phyloP scores from a whole-genome alignment of 2,329 filamentous ascomycete species.

The Verticillium nonalfalfae region DNA sequence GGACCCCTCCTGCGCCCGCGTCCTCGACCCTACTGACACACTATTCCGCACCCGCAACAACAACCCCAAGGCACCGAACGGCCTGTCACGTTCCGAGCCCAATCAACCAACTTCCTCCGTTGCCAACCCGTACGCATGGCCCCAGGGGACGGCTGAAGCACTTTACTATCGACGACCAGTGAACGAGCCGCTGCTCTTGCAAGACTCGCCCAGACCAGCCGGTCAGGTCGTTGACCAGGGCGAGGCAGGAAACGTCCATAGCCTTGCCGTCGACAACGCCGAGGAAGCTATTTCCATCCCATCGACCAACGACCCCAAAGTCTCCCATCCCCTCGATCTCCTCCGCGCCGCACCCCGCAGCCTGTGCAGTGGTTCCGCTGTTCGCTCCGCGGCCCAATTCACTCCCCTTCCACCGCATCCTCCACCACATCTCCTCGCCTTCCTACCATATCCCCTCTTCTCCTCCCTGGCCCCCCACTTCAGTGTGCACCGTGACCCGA shows the following conservation, averaged over 20 bases:
- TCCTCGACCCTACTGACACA: no score
- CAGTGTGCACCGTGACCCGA: constrained; percentile 25
- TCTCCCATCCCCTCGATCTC: constrained; percentile 3
- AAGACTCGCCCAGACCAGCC: neutral
- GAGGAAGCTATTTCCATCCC: neutral
- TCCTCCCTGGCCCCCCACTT: constrained; percentile 18
- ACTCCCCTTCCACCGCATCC: neutral
- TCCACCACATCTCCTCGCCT: neutral
- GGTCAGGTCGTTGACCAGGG: neutral
- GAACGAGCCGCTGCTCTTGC: neutral
- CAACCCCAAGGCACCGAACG: constrained; percentile 1
- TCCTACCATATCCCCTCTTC: neutral
- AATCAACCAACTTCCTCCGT: constrained; percentile 5
- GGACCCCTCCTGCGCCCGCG: neutral
- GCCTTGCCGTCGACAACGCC: neutral
- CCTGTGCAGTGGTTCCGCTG: neutral
- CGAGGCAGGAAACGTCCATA: neutral
- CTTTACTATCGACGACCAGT: neutral
- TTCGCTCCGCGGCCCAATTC: neutral
- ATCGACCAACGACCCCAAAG: neutral
- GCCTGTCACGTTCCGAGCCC: constrained; percentile 4
- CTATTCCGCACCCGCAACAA: constrained; percentile 2
- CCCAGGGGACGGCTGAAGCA: neutral
- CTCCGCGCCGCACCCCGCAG: constrained; percentile 8
- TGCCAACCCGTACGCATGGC: neutral